Evolutionary conservation across 805 yeast genomes (phyloP).

Genomic region (Kazachstania kunashirensis): DNA sequence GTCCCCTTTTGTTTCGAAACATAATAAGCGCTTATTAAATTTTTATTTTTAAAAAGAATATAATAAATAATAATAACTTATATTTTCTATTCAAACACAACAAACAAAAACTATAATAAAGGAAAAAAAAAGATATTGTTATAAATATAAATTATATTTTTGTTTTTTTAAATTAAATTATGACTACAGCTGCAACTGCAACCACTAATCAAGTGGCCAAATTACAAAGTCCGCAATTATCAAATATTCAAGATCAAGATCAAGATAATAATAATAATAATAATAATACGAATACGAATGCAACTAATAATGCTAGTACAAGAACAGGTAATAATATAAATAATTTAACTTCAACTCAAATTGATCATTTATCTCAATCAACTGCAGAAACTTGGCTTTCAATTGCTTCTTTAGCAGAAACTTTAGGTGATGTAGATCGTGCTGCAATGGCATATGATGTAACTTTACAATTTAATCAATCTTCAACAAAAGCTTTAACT

Average conservation of each 20-base stretch:
- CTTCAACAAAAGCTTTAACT: slow-evolving; percentile 74
- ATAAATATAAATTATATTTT: no score
- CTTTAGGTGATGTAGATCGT: slow-evolving; percentile 77
- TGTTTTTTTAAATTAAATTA: no score
- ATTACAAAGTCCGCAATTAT: not conserved
- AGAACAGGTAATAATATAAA: not conserved
- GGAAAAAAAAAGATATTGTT: no score
- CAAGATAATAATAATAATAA: not conserved
- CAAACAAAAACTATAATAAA: no score
- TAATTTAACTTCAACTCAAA: slow-evolving; percentile 9
- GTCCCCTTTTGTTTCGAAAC: no score
- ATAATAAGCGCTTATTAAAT: no score
- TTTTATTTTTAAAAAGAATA: no score
- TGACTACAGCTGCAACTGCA: slow-evolving; percentile 2
- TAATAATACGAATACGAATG: slow-evolving; percentile 2
- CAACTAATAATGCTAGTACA: not conserved
- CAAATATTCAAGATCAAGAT: not conserved
- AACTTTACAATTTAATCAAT: slow-evolving; percentile 77
- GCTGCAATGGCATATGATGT: slow-evolving; percentile 85
- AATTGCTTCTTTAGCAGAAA: slow-evolving; percentile 80
- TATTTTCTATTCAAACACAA: no score
- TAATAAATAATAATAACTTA: no score
- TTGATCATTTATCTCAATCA: slow-evolving; percentile 37
- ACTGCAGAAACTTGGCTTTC: slow-evolving; percentile 84
- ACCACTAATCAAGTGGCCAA: not conserved